Evolutionary conservation across 2,329 filamentous ascomycete species (phyloP).

Genomic region (Verticillium tricorpus): DNA sequence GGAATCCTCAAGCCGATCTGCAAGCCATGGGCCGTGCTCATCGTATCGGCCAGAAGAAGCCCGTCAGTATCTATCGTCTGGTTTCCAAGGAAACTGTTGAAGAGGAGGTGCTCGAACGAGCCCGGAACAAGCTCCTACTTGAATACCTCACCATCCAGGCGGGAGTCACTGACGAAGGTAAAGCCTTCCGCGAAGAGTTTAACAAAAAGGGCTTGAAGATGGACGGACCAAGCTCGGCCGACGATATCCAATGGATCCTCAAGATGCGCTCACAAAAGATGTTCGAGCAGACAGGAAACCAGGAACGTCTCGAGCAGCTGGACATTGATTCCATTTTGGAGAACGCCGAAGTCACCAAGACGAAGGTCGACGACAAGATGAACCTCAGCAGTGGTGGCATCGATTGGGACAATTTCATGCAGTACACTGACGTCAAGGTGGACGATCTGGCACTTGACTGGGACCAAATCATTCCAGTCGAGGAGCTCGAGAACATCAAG

Average conservation of each 20-base stretch:
- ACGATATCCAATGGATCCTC: conserved; percentile 93
- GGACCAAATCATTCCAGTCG: conserved; percentile 97
- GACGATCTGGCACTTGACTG: conserved; percentile 77
- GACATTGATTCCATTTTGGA: conserved; percentile 97
- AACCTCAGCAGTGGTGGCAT: conserved; percentile 83
- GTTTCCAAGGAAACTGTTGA: conserved; percentile 98
- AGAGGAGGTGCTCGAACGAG: conserved; percentile 93
- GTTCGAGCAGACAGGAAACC: conserved; percentile 96
- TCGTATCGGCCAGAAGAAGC: conserved; percentile 92
- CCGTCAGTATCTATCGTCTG: conserved; percentile 92
- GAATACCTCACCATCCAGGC: conserved; percentile 97
- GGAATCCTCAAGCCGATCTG: conserved; percentile 97
- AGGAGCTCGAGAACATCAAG: conserved; percentile 85
- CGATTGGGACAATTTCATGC: conserved; percentile 88
- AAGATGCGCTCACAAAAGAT: conserved; percentile 99
- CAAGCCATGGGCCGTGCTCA: conserved; percentile 98
- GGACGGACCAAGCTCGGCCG: conserved; percentile 81
- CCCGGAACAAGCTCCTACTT: conserved; percentile 93
- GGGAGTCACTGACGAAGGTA: conserved; percentile 92
- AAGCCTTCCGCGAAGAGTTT: conserved; percentile 69
- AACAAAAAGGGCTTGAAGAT: conserved; percentile 70
- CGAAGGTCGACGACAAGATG: conserved; percentile 89
- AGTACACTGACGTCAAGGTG: conserved; percentile 97
- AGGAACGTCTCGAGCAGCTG: conserved; percentile 92
- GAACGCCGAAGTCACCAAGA: conserved; percentile 95